Evolutionary conservation across 805 yeast species (phyloP).

Genomic region (Wickerhamomyces rabaulensis): DNA sequence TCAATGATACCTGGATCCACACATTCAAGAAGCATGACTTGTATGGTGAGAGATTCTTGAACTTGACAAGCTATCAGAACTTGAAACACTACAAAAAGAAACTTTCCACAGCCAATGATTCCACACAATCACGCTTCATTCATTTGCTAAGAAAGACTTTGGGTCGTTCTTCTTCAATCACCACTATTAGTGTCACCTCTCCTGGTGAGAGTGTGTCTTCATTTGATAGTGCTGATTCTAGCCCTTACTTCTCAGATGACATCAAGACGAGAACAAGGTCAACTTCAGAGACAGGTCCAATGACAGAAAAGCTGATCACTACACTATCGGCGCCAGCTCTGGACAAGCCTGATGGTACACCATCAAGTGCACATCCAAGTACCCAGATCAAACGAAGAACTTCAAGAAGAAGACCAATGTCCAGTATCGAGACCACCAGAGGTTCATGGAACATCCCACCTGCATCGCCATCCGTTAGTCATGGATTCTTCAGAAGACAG

Average conservation of each 20-base stretch:
- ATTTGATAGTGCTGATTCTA: slow-evolving; percentile 16
- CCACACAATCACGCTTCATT: slow-evolving; percentile 54
- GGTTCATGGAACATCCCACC: slow-evolving; percentile 27
- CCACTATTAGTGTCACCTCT: slow-evolving; percentile 13
- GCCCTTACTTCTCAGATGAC: slow-evolving; percentile 10
- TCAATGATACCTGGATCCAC: slow-evolving; percentile 70
- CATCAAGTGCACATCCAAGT: not conserved
- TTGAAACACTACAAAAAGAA: slow-evolving; percentile 36
- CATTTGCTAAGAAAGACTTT: slow-evolving; percentile 43
- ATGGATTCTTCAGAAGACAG: slow-evolving; percentile 57
- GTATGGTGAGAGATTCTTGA: slow-evolving; percentile 58
- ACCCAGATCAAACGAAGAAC: not conserved
- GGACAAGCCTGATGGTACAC: slow-evolving; percentile 5
- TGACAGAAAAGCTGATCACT: slow-evolving; percentile 24
- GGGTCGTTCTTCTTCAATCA: slow-evolving; percentile 17
- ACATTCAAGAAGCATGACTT: slow-evolving; percentile 55
- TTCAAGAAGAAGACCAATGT: slow-evolving; percentile 27
- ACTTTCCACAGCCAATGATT: slow-evolving; percentile 40
- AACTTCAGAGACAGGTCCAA: not conserved
- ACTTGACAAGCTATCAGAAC: slow-evolving; percentile 61
- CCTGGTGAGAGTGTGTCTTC: slow-evolving; percentile 17
- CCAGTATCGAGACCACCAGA: slow-evolving; percentile 30
- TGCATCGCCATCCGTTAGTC: slow-evolving; percentile 27
- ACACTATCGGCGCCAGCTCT: slow-evolving; percentile 30
- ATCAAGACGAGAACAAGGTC: slow-evolving; percentile 12